Evolutionary conservation across 2,329 filamentous ascomycete species (phyloP).

Genomic region (Purpureocillium takamizusanense): DNA sequence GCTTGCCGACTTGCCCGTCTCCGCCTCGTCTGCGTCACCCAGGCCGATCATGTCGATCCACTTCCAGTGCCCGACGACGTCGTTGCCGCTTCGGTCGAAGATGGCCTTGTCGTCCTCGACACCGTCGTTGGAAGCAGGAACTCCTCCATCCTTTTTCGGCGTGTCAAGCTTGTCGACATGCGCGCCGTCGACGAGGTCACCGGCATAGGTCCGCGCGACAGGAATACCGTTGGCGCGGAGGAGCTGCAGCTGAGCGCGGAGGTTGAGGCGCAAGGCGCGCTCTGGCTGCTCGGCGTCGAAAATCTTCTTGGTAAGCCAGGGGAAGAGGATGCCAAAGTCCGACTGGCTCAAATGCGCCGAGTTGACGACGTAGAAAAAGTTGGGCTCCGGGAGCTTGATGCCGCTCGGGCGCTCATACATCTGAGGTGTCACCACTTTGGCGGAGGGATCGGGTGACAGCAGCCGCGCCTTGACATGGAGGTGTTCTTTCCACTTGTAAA

Average conservation of each 20-base stretch:
- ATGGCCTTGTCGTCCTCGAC: slow-evolving; percentile 41
- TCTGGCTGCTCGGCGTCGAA: slow-evolving; percentile 50
- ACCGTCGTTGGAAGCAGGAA: slow-evolving; percentile 21
- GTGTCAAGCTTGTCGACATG: slow-evolving; percentile 25
- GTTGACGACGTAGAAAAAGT: slow-evolving; percentile 64
- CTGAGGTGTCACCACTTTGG: slow-evolving; percentile 28
- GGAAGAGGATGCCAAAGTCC: slow-evolving; percentile 77
- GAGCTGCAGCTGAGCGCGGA: slow-evolving; percentile 48
- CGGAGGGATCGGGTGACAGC: slow-evolving; percentile 47
- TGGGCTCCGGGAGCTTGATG: slow-evolving; percentile 40
- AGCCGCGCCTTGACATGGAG: slow-evolving; percentile 58
- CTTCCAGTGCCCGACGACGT: slow-evolving; percentile 36
- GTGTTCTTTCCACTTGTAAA: slow-evolving; percentile 70
- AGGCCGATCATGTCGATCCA: slow-evolving; percentile 45
- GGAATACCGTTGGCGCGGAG: slow-evolving; percentile 39
- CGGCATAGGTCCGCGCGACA: slow-evolving; percentile 39
- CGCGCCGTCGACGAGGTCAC: slow-evolving; percentile 40
- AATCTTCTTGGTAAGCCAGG: slow-evolving; percentile 53
- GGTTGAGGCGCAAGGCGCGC: slow-evolving; percentile 48
- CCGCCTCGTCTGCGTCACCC: slow-evolving; percentile 22
- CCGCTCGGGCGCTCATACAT: slow-evolving; percentile 33
- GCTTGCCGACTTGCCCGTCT: slow-evolving; percentile 17
- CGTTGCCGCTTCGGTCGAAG: slow-evolving; percentile 31
- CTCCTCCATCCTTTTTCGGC: slow-evolving; percentile 8
- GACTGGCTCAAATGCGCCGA: slow-evolving; percentile 78